phyloP scores from a whole-genome alignment of 2,329 filamentous ascomycete species.

The Thelonectria rubi region DNA sequence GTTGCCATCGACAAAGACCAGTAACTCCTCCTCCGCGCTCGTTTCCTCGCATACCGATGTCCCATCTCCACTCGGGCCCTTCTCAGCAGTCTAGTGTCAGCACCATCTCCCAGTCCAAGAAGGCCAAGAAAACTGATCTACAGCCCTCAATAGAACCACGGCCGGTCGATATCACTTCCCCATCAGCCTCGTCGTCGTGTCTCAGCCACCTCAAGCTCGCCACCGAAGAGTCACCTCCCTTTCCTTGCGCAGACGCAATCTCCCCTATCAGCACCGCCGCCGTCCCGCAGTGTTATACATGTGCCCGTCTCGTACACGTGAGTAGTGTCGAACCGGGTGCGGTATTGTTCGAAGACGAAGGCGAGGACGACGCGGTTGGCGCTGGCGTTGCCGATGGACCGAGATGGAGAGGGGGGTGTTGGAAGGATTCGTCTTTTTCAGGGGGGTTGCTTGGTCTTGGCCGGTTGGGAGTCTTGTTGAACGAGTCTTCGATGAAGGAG shows the following conservation, averaged over 20 bases:
- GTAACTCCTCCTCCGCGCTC: too few species aligned
- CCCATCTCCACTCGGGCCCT: too few species aligned
- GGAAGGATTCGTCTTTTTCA: not conserved
- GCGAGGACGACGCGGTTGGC: not conserved
- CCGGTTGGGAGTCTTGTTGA: not conserved
- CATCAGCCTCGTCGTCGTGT: too few species aligned
- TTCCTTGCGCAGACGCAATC: not conserved
- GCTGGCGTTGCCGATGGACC: not conserved
- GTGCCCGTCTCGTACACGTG: not conserved
- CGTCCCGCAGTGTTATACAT: not conserved
- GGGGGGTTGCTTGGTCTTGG: not conserved
- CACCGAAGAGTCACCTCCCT: too few species aligned
- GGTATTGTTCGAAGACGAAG: constrained; percentile 4
- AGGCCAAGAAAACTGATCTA: too few species aligned
- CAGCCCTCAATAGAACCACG: too few species aligned
- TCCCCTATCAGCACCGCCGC: constrained; percentile 4
- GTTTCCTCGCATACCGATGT: too few species aligned
- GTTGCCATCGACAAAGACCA: too few species aligned
- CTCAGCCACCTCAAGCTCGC: too few species aligned
- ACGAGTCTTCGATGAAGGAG: constrained; percentile 1
- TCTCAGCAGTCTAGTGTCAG: too few species aligned
- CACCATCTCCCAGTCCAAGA: too few species aligned
- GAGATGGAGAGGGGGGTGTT: not conserved
- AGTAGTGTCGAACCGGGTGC: not conserved
- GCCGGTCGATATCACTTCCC: too few species aligned